Evolutionary conservation across 352 stramenopile genomes (phyloP), one percentile per base, ranked within the genome.

Genomic region (Pythium rhizo-oryzae): DNA sequence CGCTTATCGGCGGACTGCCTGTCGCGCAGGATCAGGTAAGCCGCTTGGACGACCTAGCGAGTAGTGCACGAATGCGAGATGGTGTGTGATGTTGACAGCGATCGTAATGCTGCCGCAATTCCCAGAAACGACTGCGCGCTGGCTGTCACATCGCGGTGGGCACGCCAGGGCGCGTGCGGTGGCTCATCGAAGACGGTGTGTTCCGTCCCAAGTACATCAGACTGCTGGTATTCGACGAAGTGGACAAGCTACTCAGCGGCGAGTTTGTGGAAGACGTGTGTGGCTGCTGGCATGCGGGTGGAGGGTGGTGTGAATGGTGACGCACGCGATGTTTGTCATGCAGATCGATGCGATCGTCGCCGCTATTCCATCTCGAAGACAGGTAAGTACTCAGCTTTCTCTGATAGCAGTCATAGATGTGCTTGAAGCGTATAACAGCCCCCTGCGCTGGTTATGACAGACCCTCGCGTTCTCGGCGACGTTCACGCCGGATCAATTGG

Each of bases 401-500:
- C 13, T 43, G 37, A 11, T 43, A 18, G 2, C 37, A 9, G 37
- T 33, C 28, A 33, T 33, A 2, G 6, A 33, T 7, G 28, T 2
- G 3, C 28, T 2, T 7, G 28, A 7, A 7, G 28, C 28, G 3
- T 33, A 2, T 33, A 33, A 43, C 9, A 43, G 37, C 9, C 37
- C 13, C 37, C 4, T 1, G 11, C 46, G 63, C 56, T 7, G 23
- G 5, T 16, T 30, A 41, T 24, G 0, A 21, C 33, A 94, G 83
- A 92, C 82, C 19, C 72, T 94, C 18, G 82, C 82, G 8, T 92
- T 92, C 70, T 94, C 85, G 4, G 85, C 86, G 12, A 94, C 86
- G 11, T 94, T 92, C 47, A 90, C 86, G 43, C 77, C 86, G 15
- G 76, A 90, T 9, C 86, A 92, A 49, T 69, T 94, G 19, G 62